A percentile compares a stretch with the other conserved stretches of the same genome.
Evolutionary conservation across 805 yeast species (phyloP).

Genomic region (Kodamaea sagamina): DNA sequence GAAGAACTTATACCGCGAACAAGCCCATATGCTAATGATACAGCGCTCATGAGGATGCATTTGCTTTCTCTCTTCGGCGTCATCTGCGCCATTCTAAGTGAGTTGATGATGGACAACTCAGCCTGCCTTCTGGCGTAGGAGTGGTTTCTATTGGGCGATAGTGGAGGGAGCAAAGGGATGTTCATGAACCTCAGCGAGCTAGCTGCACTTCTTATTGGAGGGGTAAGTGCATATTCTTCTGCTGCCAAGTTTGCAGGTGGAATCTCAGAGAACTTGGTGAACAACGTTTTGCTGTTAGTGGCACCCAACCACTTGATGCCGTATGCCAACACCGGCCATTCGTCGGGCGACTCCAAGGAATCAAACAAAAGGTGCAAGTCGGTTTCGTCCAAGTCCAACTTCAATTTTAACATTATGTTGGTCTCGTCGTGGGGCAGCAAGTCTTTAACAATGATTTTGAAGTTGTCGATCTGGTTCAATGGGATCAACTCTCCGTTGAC

Average conservation of each 20-base stretch:
- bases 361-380: conserved; percentile 8
- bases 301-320: conserved; percentile 15
- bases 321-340: conserved; percentile 14
- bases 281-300: not conserved
- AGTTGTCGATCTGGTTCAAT: conserved; percentile 10
- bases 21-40: conserved; percentile 17
- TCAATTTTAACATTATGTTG: conserved; percentile 19
- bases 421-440: conserved; percentile 18
- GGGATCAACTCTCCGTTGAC: conserved; percentile 25
- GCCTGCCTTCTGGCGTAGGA: conserved; percentile 36
- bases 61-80: conserved; percentile 6
- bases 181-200: conserved; percentile 16
- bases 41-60: conserved; percentile 13
- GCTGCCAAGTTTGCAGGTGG: not conserved
- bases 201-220: conserved; percentile 3
- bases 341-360: not conserved
- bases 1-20: conserved; percentile 9
- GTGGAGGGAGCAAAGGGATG: conserved; percentile 30
- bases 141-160: conserved; percentile 37
- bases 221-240: not conserved
- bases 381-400: conserved; percentile 7
- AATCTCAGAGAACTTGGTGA: conserved; percentile 10
- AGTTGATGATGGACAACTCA: conserved; percentile 31
- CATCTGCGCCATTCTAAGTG: conserved; percentile 14
- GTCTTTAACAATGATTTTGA: conserved; percentile 18